Evolutionary conservation across 306 rosid species (phyloP).

Genomic region (Coriaria nepalensis): DNA sequence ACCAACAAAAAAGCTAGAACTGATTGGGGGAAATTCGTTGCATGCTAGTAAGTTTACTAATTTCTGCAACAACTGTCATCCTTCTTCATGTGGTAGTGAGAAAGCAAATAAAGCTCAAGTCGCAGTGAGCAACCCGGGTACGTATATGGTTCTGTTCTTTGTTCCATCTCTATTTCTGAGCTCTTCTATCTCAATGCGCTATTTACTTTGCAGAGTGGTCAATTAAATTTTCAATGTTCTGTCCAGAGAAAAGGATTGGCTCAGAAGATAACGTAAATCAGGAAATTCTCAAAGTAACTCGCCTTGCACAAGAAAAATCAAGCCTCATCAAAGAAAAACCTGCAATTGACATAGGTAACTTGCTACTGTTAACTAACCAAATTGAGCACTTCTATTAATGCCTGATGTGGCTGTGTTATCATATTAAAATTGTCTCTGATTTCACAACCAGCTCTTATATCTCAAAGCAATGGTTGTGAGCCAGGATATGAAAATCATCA

Average conservation of each 20-base stretch:
- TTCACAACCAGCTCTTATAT: slow-evolving; percentile 19
- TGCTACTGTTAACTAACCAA: slow-evolving; percentile 9
- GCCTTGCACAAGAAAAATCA: slow-evolving; percentile 20
- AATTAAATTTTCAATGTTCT: slow-evolving; percentile 3
- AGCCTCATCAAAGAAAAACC: slow-evolving; percentile 27
- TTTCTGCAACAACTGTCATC: slow-evolving; percentile 17
- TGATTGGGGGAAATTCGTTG: slow-evolving; percentile 28
- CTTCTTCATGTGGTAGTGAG: slow-evolving; percentile 24
- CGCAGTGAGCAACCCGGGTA: slow-evolving; percentile 34
- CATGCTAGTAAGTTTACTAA: slow-evolving; percentile 27
- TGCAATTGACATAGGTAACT: slow-evolving; percentile 28
- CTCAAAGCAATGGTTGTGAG: slow-evolving; percentile 18
- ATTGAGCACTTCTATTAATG: background rate
- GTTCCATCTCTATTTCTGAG: too few species aligned
- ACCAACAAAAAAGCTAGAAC: slow-evolving; percentile 24
- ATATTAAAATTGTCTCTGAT: slow-evolving; percentile 13
- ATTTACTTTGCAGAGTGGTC: background rate
- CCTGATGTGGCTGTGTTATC: slow-evolving; percentile 1
- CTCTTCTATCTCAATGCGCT: too few species aligned
- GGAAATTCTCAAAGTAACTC: slow-evolving; percentile 12
- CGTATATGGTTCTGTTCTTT: slow-evolving; percentile 5
- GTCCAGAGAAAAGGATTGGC: slow-evolving; percentile 36
- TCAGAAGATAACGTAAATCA: slow-evolving; percentile 26
- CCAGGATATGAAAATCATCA: slow-evolving; percentile 36
- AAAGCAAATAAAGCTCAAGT: slow-evolving; percentile 31